Evolutionary conservation across 345 rosid genomes (phyloP), one percentile per base, ranked within the genome.

Genomic region (Raphanus sativus): DNA sequence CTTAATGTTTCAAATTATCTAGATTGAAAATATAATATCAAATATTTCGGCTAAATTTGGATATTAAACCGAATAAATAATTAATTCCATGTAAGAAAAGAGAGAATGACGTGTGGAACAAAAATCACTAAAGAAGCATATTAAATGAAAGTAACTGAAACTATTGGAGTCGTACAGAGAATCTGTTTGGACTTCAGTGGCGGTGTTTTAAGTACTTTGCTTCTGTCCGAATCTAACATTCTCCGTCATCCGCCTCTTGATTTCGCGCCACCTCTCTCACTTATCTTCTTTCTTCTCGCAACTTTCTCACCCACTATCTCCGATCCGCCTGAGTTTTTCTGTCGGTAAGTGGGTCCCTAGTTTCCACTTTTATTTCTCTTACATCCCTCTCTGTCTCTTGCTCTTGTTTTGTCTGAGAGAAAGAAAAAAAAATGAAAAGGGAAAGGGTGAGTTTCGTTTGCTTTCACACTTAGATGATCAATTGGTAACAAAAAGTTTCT

Each of bases 291-390:
- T 38, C 60, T n/a, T 40, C 72, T 33, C 30, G 0, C 50, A 69
- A 30, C 70, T 55, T 77, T 64, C 65, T 65, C 77, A 17, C 78
- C 21, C 12, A 40, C 33, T 54, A 54, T 52, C 75, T 63, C 75
- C 66, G 81, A 77, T 77, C 73, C 25, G 63, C 68, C 63, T 77
- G 72, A 71, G 4, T 38, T 65, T 72, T 13, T 64, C 59, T 64
- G 59, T 50, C 65, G 52, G 73, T 71, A 71, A 77, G 76, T 77
- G 81, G 81, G 54, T 65, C 71, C 80, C 69, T 76, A 32, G 0
- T 28, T 11, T 5, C 8, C 33, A 34, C 81, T 70, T 55, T 25
- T 10, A 38, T 45, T 42, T 7, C 48, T 30, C 45, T 30, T 4
- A 4, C 59, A 25, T 71, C 64, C 3, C 42, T 66, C 74, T 21